These are phyloP conservation scores for Nidula microcarpa DNA, from an alignment of 768 basidiomycete species.

Conservation along the genomic window DNA sequence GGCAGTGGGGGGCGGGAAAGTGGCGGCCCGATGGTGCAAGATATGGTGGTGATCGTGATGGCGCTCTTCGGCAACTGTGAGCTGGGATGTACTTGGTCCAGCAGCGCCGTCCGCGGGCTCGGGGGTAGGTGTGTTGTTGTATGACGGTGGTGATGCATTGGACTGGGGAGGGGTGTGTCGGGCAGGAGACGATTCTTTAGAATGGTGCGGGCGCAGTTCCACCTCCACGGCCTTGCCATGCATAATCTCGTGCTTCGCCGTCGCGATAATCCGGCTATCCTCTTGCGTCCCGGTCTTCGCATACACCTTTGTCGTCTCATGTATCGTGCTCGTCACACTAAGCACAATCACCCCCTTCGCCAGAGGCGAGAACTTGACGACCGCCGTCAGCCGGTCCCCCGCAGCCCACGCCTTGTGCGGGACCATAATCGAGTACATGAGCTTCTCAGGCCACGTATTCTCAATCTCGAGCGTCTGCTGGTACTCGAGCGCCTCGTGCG, in stretches of 20 bases:
- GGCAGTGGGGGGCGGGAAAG: no score
- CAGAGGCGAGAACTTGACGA: slow-evolving; percentile 85
- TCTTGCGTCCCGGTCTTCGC: slow-evolving; percentile 55
- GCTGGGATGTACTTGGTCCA: no score
- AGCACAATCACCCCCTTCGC: slow-evolving; percentile 79
- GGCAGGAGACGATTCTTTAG: not conserved
- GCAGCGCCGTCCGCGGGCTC: no score
- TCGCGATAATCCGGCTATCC: slow-evolving; percentile 55
- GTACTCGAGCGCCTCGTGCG: slow-evolving; percentile 85
- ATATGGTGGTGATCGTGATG: no score
- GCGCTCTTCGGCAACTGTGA: no score
- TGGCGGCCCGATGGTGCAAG: no score
- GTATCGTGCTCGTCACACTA: slow-evolving; percentile 62
- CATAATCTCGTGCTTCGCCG: slow-evolving; percentile 64
- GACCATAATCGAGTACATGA: slow-evolving; percentile 92
- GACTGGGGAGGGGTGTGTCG: not conserved
- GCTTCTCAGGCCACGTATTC: slow-evolving; percentile 96
- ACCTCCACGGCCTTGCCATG: slow-evolving; percentile 51
- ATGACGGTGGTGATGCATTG: not conserved
- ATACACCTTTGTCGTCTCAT: slow-evolving; percentile 69
- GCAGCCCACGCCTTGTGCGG: slow-evolving; percentile 96
- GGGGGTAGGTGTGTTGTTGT: not conserved
- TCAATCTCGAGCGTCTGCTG: slow-evolving; percentile 95
- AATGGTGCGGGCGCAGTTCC: slow-evolving; percentile 15
- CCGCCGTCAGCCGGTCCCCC: slow-evolving; percentile 78